Evolutionary conservation across 768 basidiomycete species (phyloP).

Genomic region (Suillus subalutaceus): DNA sequence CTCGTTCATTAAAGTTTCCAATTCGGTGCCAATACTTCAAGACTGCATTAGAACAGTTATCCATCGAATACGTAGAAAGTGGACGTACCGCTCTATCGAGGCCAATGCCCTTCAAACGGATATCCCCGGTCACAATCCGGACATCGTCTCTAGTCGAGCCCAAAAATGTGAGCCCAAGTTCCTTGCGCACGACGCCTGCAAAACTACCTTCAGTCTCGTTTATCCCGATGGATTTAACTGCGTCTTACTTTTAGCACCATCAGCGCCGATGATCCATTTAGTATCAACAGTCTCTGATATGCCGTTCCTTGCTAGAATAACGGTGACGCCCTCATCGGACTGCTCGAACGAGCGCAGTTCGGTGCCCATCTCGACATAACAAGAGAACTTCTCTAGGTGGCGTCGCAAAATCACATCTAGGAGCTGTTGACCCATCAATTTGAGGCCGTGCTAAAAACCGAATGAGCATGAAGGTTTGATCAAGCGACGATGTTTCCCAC

Average conservation of each 20-base stretch:
- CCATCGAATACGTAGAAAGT: background rate
- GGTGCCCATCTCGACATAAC: conserved; percentile 36
- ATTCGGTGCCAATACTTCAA: conserved; percentile 50
- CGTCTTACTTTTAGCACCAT: too few relatives aligned
- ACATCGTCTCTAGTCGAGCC: conserved; percentile 34
- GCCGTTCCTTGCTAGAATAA: background rate
- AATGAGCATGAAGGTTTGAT: background rate
- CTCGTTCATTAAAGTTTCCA: conserved; percentile 33
- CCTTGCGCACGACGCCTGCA: conserved; percentile 10
- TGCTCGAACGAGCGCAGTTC: conserved; percentile 40
- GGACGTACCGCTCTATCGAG: conserved; percentile 40
- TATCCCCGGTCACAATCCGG: conserved; percentile 34
- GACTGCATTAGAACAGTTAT: background rate
- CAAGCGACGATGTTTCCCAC: conserved; percentile 18
- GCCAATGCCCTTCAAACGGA: conserved; percentile 38
- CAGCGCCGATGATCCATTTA: too few relatives aligned
- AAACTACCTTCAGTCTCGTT: background rate
- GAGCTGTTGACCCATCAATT: conserved; percentile 16
- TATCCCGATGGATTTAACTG: too few relatives aligned
- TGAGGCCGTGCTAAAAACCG: background rate
- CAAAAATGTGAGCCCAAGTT: conserved; percentile 16
- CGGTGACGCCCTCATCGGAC: conserved; percentile 15
- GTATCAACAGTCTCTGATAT: too few relatives aligned
- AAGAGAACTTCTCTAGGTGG: conserved; percentile 27
- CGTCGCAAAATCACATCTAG: conserved; percentile 33